Evolutionary conservation across 352 stramenopile species (phyloP).

Genomic region (Globisporangium paddicum): DNA sequence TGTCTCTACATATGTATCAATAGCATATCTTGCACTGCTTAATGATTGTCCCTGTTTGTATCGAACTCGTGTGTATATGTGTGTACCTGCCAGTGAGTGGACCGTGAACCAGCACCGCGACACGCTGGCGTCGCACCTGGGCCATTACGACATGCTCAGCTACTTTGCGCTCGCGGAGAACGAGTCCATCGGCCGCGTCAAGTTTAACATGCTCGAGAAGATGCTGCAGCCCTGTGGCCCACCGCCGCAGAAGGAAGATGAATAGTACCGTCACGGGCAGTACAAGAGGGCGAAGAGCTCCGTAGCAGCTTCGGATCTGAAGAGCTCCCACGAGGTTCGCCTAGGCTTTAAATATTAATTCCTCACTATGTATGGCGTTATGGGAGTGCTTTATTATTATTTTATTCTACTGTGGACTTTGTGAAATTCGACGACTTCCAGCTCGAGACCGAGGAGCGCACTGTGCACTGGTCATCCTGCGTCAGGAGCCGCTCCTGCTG

Average conservation of each 20-base stretch:
- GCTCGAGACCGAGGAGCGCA: constrained; percentile 69
- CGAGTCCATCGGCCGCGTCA: constrained; percentile 92
- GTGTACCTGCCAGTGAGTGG: constrained; percentile 88
- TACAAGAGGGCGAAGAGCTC: not conserved
- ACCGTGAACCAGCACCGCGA: constrained; percentile 98
- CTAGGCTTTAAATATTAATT: no score
- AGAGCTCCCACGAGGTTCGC: not conserved
- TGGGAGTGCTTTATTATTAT: not conserved
- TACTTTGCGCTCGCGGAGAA: constrained; percentile 98
- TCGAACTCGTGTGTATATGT: constrained; percentile 3
- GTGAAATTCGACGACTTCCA: constrained; percentile 45
- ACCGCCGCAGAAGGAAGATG: constrained; percentile 69
- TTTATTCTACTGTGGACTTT: not conserved
- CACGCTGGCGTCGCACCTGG: constrained; percentile 95
- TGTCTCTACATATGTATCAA: no score
- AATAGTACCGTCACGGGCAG: constrained; percentile 23
- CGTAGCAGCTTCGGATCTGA: not conserved
- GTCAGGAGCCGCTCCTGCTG: constrained; percentile 42
- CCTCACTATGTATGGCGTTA: not conserved
- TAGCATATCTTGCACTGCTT: no score
- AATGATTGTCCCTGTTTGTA: not conserved
- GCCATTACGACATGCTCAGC: constrained; percentile 96
- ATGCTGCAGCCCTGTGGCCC: constrained; percentile 80
- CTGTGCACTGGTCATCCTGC: constrained; percentile 56
- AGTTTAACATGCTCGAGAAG: constrained; percentile 66